These are phyloP conservation scores for Ephemerocybe angulata DNA, from an alignment of 768 basidiomycete species.

Conservation along the genomic window DNA sequence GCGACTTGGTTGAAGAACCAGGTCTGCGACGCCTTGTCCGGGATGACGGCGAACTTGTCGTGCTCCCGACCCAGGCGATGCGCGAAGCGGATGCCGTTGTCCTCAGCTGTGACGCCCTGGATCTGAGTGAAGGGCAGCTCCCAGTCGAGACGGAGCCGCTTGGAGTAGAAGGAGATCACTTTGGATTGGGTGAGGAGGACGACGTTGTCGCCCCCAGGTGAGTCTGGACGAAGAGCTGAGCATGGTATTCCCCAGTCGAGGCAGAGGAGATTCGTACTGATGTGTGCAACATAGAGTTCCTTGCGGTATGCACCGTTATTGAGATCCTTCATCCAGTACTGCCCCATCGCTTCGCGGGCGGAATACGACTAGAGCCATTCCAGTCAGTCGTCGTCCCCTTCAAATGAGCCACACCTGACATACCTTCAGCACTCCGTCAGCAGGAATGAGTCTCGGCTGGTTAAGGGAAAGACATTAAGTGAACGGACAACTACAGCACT, in stretches of 20 bases:
- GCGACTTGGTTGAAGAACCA: slow-evolving; percentile 83
- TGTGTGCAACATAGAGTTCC: slow-evolving; percentile 89
- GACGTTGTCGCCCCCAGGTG: slow-evolving; percentile 76
- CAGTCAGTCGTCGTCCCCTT: not conserved
- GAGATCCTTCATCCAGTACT: slow-evolving; percentile 95
- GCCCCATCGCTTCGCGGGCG: slow-evolving; percentile 85
- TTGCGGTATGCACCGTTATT: slow-evolving; percentile 83
- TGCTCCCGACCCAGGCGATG: slow-evolving; percentile 73
- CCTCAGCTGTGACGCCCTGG: slow-evolving; percentile 84
- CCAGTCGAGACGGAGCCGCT: slow-evolving; percentile 84
- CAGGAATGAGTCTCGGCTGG: slow-evolving; percentile 80
- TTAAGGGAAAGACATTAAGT: slow-evolving; percentile 5
- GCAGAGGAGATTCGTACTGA: slow-evolving; percentile 49
- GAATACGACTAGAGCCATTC: slow-evolving; percentile 67
- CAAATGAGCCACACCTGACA: slow-evolving; percentile 23
- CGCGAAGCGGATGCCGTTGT: slow-evolving; percentile 84
- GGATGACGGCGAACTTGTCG: slow-evolving; percentile 74
- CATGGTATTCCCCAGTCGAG: not conserved
- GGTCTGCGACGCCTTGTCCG: slow-evolving; percentile 67
- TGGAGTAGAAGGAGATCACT: slow-evolving; percentile 82
- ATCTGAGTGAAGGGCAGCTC: slow-evolving; percentile 85
- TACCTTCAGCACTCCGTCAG: slow-evolving; percentile 85
- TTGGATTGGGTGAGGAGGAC: slow-evolving; percentile 75
- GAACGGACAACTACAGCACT: not conserved
- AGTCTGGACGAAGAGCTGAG: slow-evolving; percentile 40